Conservation (phyloP, 2,329 filamentous ascomycete genomes). For the Sporothrix dimorphospora region DNA sequence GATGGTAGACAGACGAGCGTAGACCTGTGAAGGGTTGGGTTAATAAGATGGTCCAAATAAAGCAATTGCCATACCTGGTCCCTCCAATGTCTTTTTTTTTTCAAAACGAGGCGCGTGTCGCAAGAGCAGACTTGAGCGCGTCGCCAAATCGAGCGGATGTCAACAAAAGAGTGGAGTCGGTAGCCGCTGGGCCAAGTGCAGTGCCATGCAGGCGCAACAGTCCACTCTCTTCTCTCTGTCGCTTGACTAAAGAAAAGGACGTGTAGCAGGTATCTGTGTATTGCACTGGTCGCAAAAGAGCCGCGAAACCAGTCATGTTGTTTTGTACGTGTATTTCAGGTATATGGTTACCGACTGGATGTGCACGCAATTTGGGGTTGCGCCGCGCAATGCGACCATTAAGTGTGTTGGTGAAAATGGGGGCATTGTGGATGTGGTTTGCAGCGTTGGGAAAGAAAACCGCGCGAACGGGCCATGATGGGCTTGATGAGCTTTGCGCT, state of each 20-base stretch:
- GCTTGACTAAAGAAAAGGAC: background rate
- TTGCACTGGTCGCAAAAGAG: background rate
- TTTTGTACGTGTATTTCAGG: background rate
- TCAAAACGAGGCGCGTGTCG: background rate
- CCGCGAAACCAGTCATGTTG: background rate
- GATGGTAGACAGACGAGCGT: constrained; percentile 76
- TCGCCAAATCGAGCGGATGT: constrained; percentile 11
- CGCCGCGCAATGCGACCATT: background rate
- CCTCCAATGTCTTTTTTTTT: background rate
- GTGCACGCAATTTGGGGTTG: background rate
- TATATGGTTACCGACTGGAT: background rate
- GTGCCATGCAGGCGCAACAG: background rate
- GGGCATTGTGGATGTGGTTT: no score
- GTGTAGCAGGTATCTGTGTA: no score
- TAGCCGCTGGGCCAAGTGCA: background rate
- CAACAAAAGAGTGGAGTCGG: constrained; percentile 21
- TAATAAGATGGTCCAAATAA: background rate
- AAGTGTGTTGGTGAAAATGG: no score
- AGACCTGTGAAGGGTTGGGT: constrained; percentile 60
- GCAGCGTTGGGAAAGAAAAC: no score
- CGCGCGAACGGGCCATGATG: no score
- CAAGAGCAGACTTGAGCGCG: background rate
- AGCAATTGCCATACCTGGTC: background rate
- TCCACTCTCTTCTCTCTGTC: background rate
- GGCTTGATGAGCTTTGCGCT: no score